A percentile compares a stretch with the other conserved stretches of the same genome.
Evolutionary conservation across 176 grass and related monocot genomes (phyloP).

Genomic region (Poa pratensis): DNA sequence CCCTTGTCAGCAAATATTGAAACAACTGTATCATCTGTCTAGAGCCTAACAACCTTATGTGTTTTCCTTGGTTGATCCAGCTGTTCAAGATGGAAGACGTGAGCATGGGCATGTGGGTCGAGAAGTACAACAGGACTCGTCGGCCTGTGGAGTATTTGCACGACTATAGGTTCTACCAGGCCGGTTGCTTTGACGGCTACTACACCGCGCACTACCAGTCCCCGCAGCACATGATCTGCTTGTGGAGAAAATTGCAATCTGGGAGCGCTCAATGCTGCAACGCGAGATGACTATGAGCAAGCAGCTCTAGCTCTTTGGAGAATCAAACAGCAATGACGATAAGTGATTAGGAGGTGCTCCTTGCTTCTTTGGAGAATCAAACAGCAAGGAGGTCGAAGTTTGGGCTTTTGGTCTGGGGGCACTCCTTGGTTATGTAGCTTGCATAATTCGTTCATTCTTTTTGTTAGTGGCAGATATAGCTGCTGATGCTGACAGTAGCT

Average conservation of each 20-base stretch:
- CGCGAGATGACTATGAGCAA: constrained; percentile 24
- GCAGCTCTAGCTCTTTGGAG: background rate
- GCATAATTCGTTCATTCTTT: constrained; percentile 42
- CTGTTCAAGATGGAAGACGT: constrained; percentile 75
- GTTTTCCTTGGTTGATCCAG: background rate
- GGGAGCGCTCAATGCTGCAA: constrained; percentile 69
- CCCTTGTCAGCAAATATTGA: background rate
- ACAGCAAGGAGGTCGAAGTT: no score
- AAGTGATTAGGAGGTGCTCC: no score
- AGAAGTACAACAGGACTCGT: constrained; percentile 49
- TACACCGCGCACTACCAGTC: constrained; percentile 77
- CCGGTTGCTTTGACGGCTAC: constrained; percentile 65
- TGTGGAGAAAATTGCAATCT: constrained; percentile 65
- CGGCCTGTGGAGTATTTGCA: constrained; percentile 54
- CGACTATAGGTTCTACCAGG: constrained; percentile 66
- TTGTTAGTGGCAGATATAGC: constrained; percentile 24
- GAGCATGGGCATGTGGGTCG: constrained; percentile 82
- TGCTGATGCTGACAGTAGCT: constrained; percentile 37
- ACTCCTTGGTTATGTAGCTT: background rate
- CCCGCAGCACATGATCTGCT: constrained; percentile 70
- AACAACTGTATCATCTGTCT: background rate
- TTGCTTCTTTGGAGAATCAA: no score
- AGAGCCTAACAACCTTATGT: background rate
- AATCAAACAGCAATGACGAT: constrained; percentile 2
- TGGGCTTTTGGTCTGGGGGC: no score